phyloP scores from a whole-genome alignment of 306 rosid species.

The Prunus davidiana region DNA sequence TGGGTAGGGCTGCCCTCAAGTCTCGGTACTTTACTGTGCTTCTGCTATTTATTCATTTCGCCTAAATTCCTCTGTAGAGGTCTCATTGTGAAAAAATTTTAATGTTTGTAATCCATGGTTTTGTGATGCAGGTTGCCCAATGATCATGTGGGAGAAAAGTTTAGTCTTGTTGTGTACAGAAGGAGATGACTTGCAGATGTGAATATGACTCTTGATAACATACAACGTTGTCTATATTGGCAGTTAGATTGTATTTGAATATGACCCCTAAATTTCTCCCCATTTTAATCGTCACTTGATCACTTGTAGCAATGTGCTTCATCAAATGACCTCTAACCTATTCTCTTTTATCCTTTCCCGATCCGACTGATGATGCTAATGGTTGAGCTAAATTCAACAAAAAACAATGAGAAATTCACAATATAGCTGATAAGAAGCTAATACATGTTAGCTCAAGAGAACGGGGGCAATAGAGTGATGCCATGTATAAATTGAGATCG shows the following conservation, averaged over 20 bases:
- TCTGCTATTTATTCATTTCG: not conserved
- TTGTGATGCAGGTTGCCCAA: constrained; percentile 13
- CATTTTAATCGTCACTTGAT: not conserved
- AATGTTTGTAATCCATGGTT: not conserved
- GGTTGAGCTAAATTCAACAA: not conserved
- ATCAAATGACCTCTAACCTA: too few species aligned
- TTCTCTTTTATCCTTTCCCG: not conserved
- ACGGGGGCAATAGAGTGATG: not conserved
- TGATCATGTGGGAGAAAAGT: not conserved
- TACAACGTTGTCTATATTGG: not conserved
- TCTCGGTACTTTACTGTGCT: not conserved
- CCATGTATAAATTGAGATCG: too few species aligned
- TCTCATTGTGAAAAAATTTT: not conserved
- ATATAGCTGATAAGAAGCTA: not conserved
- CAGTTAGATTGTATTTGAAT: not conserved
- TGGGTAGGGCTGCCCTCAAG: not conserved
- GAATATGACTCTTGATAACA: not conserved
- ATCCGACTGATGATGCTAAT: not conserved
- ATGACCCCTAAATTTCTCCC: not conserved
- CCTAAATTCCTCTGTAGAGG: not conserved
- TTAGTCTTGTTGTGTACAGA: not conserved
- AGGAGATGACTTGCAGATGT: not conserved
- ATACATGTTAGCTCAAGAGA: not conserved
- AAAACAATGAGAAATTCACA: not conserved
- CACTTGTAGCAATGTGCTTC: too few species aligned